Base-by-base conservation (phyloP, 495 filamentous ascomycete species). In the Cetradonia linearis region DNA sequence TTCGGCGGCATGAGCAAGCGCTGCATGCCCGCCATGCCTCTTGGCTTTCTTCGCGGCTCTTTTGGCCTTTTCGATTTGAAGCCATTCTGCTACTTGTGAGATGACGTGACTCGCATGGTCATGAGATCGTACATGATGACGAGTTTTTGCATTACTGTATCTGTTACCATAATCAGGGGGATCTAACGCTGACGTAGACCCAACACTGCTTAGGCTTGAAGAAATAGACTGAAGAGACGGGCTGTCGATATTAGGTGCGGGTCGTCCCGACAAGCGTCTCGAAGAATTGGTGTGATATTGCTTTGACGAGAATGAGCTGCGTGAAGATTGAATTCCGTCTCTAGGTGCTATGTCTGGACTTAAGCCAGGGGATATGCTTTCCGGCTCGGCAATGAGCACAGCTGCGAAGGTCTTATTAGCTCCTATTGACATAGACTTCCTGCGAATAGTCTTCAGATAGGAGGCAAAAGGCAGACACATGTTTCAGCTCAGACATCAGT, bases 61-160 rank as follows among this genome's bases (percentile, higher is more conserved):
- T 70, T 85, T 88, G 31, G 74, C 68, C 70, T 86, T 87, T 70
- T 95, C 89, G 46, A 81, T 78, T 56, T 88, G 79, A 44, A 96
- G 75, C 91, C 91, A 96, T 60, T 85, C 82, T 25, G 78, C 75
- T 27, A 96, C 83, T 68, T 92, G 87, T 46, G 80, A 76, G 42
- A 92, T 68, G 7, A 96, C 72, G 57, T 71, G 77, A 64, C 81
- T 75, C 48, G 71, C 71, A 53, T 68, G 61, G 33, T 70, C 60
- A 55, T 78, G 74, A 55, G 72, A 63, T 11, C 69, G 68, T 60
- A 75, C 61, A 57, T 58, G 16, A 40, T 57, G 46, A 25, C 50
- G 25, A 36, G 37, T 14, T 25, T 31, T 37, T 54, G 46, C 23
- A 18, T 49, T 11, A 30, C 23, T 38, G 25, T 42, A 25, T 40